Evolutionary conservation across 441 rosid genomes (phyloP).

Genomic region (Gossypium aridum): DNA sequence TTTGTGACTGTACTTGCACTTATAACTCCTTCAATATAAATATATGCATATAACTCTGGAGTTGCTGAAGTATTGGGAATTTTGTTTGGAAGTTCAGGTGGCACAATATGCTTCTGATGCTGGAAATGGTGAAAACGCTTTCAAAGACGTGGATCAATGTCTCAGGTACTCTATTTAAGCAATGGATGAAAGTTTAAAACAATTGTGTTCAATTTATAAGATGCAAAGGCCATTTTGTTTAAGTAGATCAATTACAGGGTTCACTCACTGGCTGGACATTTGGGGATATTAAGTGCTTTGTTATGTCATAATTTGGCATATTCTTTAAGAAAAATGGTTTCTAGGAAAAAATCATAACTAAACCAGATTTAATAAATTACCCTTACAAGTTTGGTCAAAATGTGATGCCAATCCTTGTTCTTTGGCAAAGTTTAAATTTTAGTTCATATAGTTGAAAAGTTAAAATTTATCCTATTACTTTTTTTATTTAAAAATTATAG

Average conservation of each 20-base stretch:
- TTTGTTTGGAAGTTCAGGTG: conserved; percentile 50
- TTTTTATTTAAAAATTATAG: no score
- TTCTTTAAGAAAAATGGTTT: background rate
- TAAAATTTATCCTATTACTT: no score
- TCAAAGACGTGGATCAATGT: conserved; percentile 56
- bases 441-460: no score
- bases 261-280: background rate
- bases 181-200: background rate
- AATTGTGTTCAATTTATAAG: background rate
- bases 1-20: no score
- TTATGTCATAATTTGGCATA: background rate
- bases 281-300: background rate
- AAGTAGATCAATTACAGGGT: background rate
- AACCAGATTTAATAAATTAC: background rate
- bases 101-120: conserved; percentile 86
- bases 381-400: background rate
- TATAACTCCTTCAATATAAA: background rate
- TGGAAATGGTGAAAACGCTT: conserved; percentile 57
- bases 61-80: conserved; percentile 36
- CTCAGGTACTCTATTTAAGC: conserved; percentile 42
- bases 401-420: no score
- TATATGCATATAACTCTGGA: conserved; percentile 26
- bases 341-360: background rate
- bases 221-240: background rate
- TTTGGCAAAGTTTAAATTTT: no score